A percentile compares a stretch with the other conserved stretches of the same genome.
Evolutionary conservation across 2,329 filamentous ascomycete genomes (phyloP).

Genomic region (Aspergillus puulaauensis): DNA sequence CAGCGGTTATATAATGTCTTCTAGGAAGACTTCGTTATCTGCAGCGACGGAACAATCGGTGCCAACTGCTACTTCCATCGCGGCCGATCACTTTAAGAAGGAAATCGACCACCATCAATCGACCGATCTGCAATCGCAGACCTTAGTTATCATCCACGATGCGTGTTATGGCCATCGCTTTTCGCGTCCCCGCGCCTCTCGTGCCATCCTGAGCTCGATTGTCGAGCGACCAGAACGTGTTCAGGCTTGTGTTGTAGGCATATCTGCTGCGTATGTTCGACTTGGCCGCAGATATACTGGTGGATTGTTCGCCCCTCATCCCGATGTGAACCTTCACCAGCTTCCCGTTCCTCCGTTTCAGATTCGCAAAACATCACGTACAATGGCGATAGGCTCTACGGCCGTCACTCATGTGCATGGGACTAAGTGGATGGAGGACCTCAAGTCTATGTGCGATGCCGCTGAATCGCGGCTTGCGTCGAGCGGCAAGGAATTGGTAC

Average conservation of each 20-base stretch:
- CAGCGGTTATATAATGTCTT: conserved; percentile 25
- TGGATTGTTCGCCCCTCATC: conserved; percentile 66
- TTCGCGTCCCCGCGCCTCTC: conserved; percentile 75
- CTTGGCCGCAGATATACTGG: conserved; percentile 77
- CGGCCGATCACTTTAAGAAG: conserved; percentile 65
- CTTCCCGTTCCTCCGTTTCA: conserved; percentile 71
- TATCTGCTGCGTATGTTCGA: conserved; percentile 86
- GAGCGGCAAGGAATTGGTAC: conserved; percentile 73
- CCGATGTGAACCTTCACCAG: conserved; percentile 55
- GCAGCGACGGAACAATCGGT: conserved; percentile 21
- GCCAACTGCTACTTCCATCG: conserved; percentile 57
- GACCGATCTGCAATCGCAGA: conserved; percentile 51
- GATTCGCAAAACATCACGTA: conserved; percentile 76
- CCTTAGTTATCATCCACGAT: conserved; percentile 85
- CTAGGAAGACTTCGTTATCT: conserved; percentile 24
- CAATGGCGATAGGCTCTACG: conserved; percentile 68
- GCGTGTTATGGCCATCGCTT: conserved; percentile 93
- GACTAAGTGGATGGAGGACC: conserved; percentile 86
- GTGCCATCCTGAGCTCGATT: conserved; percentile 71
- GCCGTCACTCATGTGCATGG: conserved; percentile 91
- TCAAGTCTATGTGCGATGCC: conserved; percentile 78
- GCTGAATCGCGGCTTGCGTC: conserved; percentile 76
- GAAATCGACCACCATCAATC: conserved; percentile 66
- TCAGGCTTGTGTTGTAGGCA: conserved; percentile 76
- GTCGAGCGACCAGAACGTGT: conserved; percentile 93